phyloP scores from a whole-genome alignment of 2,329 filamentous ascomycete species.

The Aspergillus costaricaensis region DNA sequence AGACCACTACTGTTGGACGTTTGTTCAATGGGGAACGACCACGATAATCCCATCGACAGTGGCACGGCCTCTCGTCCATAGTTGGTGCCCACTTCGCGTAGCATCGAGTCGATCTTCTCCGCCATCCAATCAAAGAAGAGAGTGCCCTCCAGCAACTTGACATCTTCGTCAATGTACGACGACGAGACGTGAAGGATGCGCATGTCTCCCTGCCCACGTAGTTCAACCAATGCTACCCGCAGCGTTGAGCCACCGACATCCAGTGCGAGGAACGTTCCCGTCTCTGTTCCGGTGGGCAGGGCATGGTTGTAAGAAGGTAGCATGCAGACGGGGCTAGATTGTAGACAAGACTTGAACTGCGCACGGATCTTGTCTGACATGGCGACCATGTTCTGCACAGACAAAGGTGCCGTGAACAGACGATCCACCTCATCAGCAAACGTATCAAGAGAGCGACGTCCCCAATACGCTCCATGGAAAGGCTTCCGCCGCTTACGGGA shows the following conservation, averaged over 20 bases:
- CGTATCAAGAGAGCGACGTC: constrained; percentile 40
- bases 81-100: constrained; percentile 46
- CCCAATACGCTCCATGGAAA: constrained; percentile 38
- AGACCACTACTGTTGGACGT: constrained; percentile 61
- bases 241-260: constrained; percentile 69
- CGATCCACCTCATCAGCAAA: constrained; percentile 43
- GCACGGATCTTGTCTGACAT: constrained; percentile 50
- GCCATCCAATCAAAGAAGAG: constrained; percentile 70
- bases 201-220: constrained; percentile 56
- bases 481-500: constrained; percentile 35
- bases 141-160: constrained; percentile 57
- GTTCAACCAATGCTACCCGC: constrained; percentile 61
- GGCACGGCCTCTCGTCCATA: constrained; percentile 41
- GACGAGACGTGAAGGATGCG: constrained; percentile 57
- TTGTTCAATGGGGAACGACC: constrained; percentile 68
- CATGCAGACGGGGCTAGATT: constrained; percentile 63
- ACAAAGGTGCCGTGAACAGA: constrained; percentile 40
- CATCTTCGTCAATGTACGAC: constrained; percentile 58
- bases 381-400: constrained; percentile 39
- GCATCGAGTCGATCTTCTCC: constrained; percentile 57
- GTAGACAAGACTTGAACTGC: constrained; percentile 58
- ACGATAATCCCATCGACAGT: constrained; percentile 63
- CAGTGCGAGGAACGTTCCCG: constrained; percentile 61
- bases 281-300: constrained; percentile 61
- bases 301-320: constrained; percentile 65